A percentile compares a stretch with the other conserved stretches of the same genome.
Evolutionary conservation across 2,329 filamentous ascomycete genomes (phyloP).

Genomic region (Phyllosticta citrichinensis): DNA sequence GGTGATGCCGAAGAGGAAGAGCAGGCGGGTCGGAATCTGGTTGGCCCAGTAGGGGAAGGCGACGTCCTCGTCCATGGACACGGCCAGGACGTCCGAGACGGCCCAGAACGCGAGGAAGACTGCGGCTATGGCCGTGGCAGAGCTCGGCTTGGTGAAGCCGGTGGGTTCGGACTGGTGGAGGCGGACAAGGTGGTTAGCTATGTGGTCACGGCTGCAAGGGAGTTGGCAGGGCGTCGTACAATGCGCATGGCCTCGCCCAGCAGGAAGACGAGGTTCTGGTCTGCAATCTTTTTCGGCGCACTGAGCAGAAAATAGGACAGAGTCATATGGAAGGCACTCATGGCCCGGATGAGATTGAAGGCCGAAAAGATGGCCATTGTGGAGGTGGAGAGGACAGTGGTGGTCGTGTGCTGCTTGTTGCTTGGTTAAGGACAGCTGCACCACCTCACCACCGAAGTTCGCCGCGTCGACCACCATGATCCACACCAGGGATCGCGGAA

Average conservation of each 20-base stretch:
- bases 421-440: neutral
- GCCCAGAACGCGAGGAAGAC: conserved; percentile 58
- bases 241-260: conserved; percentile 77
- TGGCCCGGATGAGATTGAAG: conserved; percentile 67
- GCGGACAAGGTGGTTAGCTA: conserved; percentile 7
- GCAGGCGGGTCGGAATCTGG: conserved; percentile 53
- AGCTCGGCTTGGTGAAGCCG: conserved; percentile 57
- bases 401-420: neutral
- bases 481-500: neutral
- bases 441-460: neutral
- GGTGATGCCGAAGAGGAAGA: conserved; percentile 51
- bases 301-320: conserved; percentile 76
- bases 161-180: conserved; percentile 49
- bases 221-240: conserved; percentile 40
- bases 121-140: conserved; percentile 56
- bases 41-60: conserved; percentile 38
- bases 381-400: neutral
- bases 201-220: neutral
- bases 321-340: conserved; percentile 77
- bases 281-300: conserved; percentile 59
- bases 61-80: conserved; percentile 33
- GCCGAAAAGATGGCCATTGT: conserved; percentile 74
- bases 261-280: conserved; percentile 71
- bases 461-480: neutral
- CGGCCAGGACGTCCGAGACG: conserved; percentile 36